Conservation (phyloP, 1,284 basidiomycete genomes). For the Leccinum pachyderme region DNA sequence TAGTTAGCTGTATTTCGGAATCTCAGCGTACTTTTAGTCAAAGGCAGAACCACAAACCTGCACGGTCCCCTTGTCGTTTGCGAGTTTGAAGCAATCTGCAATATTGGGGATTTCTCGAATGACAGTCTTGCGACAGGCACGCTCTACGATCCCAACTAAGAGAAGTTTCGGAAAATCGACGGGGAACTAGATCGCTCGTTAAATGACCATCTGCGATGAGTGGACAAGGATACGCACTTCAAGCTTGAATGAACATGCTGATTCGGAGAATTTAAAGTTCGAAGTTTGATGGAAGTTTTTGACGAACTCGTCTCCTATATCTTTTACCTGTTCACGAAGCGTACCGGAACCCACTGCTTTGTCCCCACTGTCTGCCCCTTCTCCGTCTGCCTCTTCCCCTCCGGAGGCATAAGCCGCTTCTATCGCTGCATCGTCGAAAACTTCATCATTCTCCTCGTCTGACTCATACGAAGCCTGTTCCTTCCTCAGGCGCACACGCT, state of each 20-base stretch:
- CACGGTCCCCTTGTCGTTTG: conserved; percentile 49
- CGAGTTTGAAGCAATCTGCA: conserved; percentile 70
- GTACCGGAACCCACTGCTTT: conserved; percentile 35
- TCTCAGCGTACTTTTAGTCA: conserved; percentile 1
- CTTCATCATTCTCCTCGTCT: conserved; percentile 52
- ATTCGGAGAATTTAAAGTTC: conserved; percentile 75
- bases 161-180: conserved; percentile 84
- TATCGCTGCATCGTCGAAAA: conserved; percentile 59
- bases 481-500: conserved; percentile 63
- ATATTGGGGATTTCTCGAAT: conserved; percentile 89
- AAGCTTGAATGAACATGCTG: conserved; percentile 75
- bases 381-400: conserved; percentile 38
- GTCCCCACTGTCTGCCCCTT: conserved; percentile 30
- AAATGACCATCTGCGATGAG: not conserved
- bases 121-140: conserved; percentile 78
- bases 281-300: conserved; percentile 58
- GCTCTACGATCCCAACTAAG: conserved; percentile 88
- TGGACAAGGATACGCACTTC: conserved; percentile 53
- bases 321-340: conserved; percentile 43
- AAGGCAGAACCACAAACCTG: conserved; percentile 43
- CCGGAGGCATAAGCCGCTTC: conserved; percentile 66
- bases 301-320: conserved; percentile 52
- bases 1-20: conserved; percentile 54
- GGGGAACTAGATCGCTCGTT: conserved; percentile 47
- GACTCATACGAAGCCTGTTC: conserved; percentile 77